Evolutionary conservation across 2,329 filamentous ascomycete genomes (phyloP).

Genomic region (Aspergillus hiratsukae): DNA sequence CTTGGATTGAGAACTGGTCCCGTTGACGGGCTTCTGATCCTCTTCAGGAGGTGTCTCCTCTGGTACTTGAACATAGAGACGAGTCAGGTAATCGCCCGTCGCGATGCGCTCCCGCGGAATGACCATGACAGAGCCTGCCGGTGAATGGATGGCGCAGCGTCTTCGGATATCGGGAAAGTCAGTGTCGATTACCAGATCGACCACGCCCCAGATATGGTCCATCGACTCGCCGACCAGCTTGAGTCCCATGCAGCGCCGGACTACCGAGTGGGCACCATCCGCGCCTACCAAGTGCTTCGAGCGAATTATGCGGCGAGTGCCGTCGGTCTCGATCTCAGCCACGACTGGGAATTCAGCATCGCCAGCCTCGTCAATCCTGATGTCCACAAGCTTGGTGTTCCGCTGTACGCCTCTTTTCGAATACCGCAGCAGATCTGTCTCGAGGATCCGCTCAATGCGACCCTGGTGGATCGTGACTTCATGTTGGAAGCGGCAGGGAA

Average conservation of each 20-base stretch:
- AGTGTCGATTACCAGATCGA: constrained; percentile 68
- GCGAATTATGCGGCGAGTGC: constrained; percentile 42
- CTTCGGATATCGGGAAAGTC: constrained; percentile 77
- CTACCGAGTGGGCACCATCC: constrained; percentile 64
- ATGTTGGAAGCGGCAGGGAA: constrained; percentile 66
- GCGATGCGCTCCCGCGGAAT: constrained; percentile 64
- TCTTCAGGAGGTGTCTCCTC: constrained; percentile 26
- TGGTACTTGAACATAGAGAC: constrained; percentile 55
- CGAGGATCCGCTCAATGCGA: constrained; percentile 65
- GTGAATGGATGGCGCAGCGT: constrained; percentile 72
- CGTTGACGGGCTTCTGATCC: constrained; percentile 12
- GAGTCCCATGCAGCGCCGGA: constrained; percentile 52
- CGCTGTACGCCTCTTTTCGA: constrained; percentile 55
- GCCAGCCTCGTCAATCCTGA: constrained; percentile 50
- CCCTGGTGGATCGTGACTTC: constrained; percentile 69
- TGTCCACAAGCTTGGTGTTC: constrained; percentile 61
- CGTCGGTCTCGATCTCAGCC: constrained; percentile 28
- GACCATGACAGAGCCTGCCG: constrained; percentile 71
- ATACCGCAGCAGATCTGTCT: constrained; percentile 61
- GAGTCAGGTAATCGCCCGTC: constrained; percentile 62
- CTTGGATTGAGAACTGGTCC: constrained; percentile 54
- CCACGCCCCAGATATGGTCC: constrained; percentile 70
- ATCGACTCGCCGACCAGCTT: constrained; percentile 63
- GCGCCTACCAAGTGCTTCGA: constrained; percentile 69
- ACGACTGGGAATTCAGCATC: constrained; percentile 41